Evolutionary conservation across 352 stramenopile species (phyloP), one percentile per base, ranked within the genome.

Genomic region (Phytophthora megakarya): DNA sequence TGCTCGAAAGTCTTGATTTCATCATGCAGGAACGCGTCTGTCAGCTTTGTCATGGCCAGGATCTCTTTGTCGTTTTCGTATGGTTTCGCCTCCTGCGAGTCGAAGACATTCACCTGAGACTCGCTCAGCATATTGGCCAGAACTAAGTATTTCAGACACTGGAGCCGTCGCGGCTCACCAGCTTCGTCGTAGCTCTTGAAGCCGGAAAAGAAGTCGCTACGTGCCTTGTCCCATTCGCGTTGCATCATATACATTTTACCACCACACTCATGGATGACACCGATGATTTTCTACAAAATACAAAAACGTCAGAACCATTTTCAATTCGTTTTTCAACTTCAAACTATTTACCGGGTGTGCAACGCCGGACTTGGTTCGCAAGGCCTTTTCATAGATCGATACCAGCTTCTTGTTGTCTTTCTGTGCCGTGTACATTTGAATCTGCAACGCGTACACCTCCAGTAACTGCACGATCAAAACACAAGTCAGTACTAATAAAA

Each of bases 141-240:
- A 21, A 98, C 93, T 15, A 98, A 67, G 63, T 98, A 98, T 72
- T 98, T 98, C 33, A 98, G 75, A 73, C 90, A 98, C 57, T 97
- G 87, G 32, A 98, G 75, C 8, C 95, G 77, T 44, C 83, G 81
- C 19, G 83, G 78, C 75, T 98, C 95, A 30, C 95, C 95, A n/a
- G 95, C 95, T 73, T 98, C 95, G 70, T 98, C 95, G 66, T 97
- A 98, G 60, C 85, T 97, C 69, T 98, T 98, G 73, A 98, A 98
- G 10, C 91, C 93, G 49, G 97, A 91, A 60, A 98, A 98, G 49
- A 98, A 98, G 22, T 97, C 92, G 48, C 93, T 96, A 0, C 84
- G 88, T 0, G 93, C 95, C 40, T 95, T 93, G 55, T 98, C 88
- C 81, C 96, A 98, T 52, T 98, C 91, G 6, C 90, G 81, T 70